These are phyloP conservation scores for maize (Zea mays) DNA, from an alignment of 176 grass and related monocot species.

Conservation along the genomic window Zm-B73-REFERENCE-NAM-5.0 NC_050103.1:159996501-159997000, in stretches of 20 bases:
- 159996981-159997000: neutral
- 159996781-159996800: neutral
- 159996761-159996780: neutral
- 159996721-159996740: conserved; percentile 16
- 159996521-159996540: conserved; percentile 37
- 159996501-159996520: conserved; percentile 25
- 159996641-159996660: conserved; percentile 48
- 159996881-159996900: neutral
- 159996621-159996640: conserved; percentile 46
- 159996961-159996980: too few species aligned
- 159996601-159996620: conserved; percentile 34
- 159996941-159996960: neutral
- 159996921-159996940: neutral
- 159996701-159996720: conserved; percentile 6
- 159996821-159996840: neutral
- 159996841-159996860: neutral
- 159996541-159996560: conserved; percentile 32
- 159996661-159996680: conserved; percentile 34
- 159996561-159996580: conserved; percentile 29
- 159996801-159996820: neutral
- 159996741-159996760: neutral
- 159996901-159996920: neutral
- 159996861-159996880: neutral
- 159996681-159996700: conserved; percentile 36
- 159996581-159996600: conserved; percentile 44